Conservation (phyloP, 768 basidiomycete genomes). For the Pleurotus cornucopiae region DNA sequence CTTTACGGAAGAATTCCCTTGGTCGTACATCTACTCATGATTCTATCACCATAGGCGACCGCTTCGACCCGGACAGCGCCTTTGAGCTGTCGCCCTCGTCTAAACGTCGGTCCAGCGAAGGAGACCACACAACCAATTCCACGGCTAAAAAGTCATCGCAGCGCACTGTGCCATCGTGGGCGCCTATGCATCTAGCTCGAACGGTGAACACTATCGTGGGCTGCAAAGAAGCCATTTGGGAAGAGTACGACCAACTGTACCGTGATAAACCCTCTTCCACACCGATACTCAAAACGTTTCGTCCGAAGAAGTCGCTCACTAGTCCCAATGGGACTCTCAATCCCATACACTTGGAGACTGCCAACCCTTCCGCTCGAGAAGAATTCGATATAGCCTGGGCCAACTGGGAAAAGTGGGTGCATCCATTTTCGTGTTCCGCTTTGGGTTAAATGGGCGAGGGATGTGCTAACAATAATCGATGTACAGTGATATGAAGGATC, state of each 20-base stretch:
- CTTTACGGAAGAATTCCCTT: slow-evolving; percentile 11
- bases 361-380: slow-evolving; percentile 35
- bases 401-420: slow-evolving; percentile 60
- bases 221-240: slow-evolving; percentile 71
- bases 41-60: not conserved
- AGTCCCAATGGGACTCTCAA: slow-evolving; percentile 16
- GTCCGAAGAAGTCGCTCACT: slow-evolving; percentile 10
- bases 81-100: slow-evolving; percentile 3
- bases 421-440: not conserved
- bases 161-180: slow-evolving; percentile 35
- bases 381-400: slow-evolving; percentile 66
- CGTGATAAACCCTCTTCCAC: slow-evolving; percentile 28
- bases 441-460: not conserved
- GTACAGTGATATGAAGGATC: slow-evolving; percentile 70
- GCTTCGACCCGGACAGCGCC: not conserved
- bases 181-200: slow-evolving; percentile 64
- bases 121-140: slow-evolving; percentile 14
- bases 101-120: slow-evolving; percentile 11
- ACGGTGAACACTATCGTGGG: slow-evolving; percentile 50
- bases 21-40: not conserved
- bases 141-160: slow-evolving; percentile 11
- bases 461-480: slow-evolving; percentile 4
- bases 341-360: slow-evolving; percentile 11
- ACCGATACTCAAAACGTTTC: slow-evolving; percentile 31
- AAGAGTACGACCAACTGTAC: slow-evolving; percentile 52